These are phyloP conservation scores for Tetraselmis striata DNA, from an alignment of 139 green algal genomes.

Conservation along the genomic window DNA sequence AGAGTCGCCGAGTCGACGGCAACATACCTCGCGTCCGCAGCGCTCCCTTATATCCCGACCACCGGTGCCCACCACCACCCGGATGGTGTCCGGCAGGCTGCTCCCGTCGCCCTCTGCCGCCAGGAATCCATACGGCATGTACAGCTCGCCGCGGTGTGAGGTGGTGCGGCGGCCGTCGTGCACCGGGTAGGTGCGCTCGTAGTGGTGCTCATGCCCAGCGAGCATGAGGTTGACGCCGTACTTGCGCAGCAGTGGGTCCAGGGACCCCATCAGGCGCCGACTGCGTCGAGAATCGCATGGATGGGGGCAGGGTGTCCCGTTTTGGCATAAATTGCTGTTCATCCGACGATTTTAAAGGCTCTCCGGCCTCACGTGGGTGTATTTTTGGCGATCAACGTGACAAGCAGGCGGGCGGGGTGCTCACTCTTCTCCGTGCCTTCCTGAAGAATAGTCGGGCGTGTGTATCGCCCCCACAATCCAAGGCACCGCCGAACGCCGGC, in stretches of 20 bases:
- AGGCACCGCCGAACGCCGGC: background rate
- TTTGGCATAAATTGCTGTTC: no score
- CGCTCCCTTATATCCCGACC: background rate
- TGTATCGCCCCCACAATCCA: slow-evolving; percentile 5
- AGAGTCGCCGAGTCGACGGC: no score
- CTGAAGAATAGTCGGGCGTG: slow-evolving; percentile 4
- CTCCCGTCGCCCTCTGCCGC: no score
- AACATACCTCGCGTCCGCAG: background rate
- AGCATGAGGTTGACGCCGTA: slow-evolving; percentile 6
- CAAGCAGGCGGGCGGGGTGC: no score
- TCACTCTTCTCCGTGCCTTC: slow-evolving; percentile 2
- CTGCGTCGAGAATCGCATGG: no score
- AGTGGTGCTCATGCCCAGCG: slow-evolving; percentile 9
- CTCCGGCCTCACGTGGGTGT: no score
- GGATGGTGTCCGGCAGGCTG: background rate
- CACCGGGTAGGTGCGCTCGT: slow-evolving; percentile 6
- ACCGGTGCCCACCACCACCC: background rate
- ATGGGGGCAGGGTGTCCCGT: no score
- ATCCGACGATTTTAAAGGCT: no score
- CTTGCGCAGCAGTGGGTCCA: slow-evolving; percentile 6
- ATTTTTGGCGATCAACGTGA: no score
- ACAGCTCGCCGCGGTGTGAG: background rate
- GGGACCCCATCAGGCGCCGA: background rate
- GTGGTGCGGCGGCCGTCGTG: background rate
- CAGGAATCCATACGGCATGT: background rate